Evolutionary conservation across 1,284 basidiomycete species (phyloP), one percentile per base, ranked within the genome.

Genomic region (Mycena sp.): DNA sequence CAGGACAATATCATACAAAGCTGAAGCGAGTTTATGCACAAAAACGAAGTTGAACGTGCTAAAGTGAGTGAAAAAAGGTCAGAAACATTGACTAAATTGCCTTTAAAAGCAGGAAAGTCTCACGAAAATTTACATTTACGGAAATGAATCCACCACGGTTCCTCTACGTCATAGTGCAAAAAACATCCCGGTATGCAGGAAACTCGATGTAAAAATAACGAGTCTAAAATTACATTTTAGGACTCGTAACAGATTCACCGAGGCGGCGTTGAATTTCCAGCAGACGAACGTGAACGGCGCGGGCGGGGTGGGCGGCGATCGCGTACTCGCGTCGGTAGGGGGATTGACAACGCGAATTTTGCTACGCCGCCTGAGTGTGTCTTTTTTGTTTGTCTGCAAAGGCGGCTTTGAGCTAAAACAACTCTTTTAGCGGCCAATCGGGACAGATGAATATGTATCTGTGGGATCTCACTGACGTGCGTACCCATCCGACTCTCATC

Each of bases 201-300:
- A n/a, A n/a, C n/a, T n/a, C n/a, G n/a, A n/a, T n/a, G n/a, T n/a
- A n/a, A n/a, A n/a, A n/a, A n/a, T n/a, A n/a, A n/a, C n/a, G n/a
- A n/a, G n/a, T n/a, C n/a, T n/a, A n/a, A n/a, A n/a, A n/a, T n/a
- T n/a, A n/a, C n/a, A n/a, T n/a, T n/a, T n/a, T n/a, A n/a, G n/a
- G n/a, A n/a, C n/a, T n/a, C n/a, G n/a, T n/a, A n/a, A n/a, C 62
- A 78, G 78, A 2, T 80, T 79, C 61, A 78, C 76, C 6, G 78
- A 79, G 73, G 72, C 71, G 14, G 76, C 78, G 17, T 81, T 75
- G 72, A 83, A 81, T 73, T 84, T 82, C 77, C 82, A 83, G 71
- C 77, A 71, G 46, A 74, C 78, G 70, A 83, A 83, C 70, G 79
- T 79, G 61, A 75, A 74, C 21, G 77, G 78, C 37, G 81, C n/a